Evolutionary conservation across 768 basidiomycete species (phyloP), one percentile per base, ranked within the genome.

Genomic region (Suillus brevipes): DNA sequence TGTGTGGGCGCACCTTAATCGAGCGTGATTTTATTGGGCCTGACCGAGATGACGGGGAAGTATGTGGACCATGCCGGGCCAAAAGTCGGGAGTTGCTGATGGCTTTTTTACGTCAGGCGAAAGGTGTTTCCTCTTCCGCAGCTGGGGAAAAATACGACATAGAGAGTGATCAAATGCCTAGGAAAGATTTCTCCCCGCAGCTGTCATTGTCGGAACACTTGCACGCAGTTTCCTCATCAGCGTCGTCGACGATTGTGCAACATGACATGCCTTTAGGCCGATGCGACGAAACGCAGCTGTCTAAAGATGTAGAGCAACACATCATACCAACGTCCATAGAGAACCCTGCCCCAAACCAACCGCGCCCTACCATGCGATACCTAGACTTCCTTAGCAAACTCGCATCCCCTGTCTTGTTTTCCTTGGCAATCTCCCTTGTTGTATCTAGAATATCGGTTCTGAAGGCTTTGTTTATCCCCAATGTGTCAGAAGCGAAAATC

Each of bases 401-500:
- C 7, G 66, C 83, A 23, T 79, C 74, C 1, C 87, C 89, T 0
- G 72, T 80, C 0, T 85, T 87, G 0, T 67, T 87, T 7, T 75
- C 85, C 7, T 85, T 90, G 57, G 68, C 87, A 62, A n/a, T 82
- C 36, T 76, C 85, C 0, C 82, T 90, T 62, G 79, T 84, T 55
- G 82, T 88, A 65, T 82, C 88, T 3, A 77, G 89, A 38, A 71
- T 89, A 2, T 81, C 83, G 1, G 75, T 78, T 13, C 79, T 90
- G 65, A 89, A 90, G 67, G 86, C 82, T 0, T 78, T 91, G 2
- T 90, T 91, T 66, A 77, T 88, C 1, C 64, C 77, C 4, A 69
- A 68, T n/a, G 78, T 86, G 3, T 74, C 80, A 2, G 79, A 80
- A 1, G 75, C 79, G 0, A 67, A 75, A 45, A 85, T 84, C 62